These are phyloP conservation scores for Rubroboletus pulcherrimus DNA, from an alignment of 768 basidiomycete species.

Conservation along the genomic window DNA sequence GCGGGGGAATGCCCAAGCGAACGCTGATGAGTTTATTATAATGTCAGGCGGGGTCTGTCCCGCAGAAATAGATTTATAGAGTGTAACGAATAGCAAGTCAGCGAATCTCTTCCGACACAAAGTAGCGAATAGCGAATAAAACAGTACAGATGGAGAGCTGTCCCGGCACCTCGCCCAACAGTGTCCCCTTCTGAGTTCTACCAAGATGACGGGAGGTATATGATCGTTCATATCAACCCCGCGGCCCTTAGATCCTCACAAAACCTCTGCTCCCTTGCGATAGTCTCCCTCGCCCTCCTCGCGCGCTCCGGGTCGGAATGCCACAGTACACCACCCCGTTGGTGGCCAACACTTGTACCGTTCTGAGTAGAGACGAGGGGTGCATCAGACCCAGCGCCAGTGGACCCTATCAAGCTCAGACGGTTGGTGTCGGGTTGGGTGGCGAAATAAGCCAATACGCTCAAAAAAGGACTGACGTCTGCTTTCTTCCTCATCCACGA, in stretches of 20 bases:
- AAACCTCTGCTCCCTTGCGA: conserved; percentile 54
- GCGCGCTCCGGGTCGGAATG: conserved; percentile 44
- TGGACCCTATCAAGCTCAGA: conserved; percentile 7
- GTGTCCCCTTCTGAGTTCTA: background rate
- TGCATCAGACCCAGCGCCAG: conserved; percentile 3
- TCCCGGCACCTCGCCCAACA: background rate
- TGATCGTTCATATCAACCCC: conserved; percentile 49
- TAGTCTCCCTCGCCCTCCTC: conserved; percentile 41
- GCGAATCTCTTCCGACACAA: background rate
- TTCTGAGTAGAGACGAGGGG: conserved; percentile 17
- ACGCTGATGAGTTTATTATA: background rate
- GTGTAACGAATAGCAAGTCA: conserved; percentile 8
- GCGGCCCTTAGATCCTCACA: conserved; percentile 59
- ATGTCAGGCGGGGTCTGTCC: background rate
- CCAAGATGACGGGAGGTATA: conserved; percentile 6
- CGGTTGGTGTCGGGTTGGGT: conserved; percentile 6
- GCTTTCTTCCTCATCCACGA: conserved; percentile 25
- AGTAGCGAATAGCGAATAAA: conserved; percentile 23
- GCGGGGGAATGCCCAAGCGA: background rate
- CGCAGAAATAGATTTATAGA: conserved; percentile 7
- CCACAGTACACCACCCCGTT: conserved; percentile 29
- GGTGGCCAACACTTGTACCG: conserved; percentile 28
- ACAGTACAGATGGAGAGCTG: conserved; percentile 6
- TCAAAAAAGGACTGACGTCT: conserved; percentile 29
- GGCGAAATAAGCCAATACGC: conserved; percentile 24